A percentile compares a stretch with the other conserved stretches of the same genome.
Evolutionary conservation across 2,329 filamentous ascomycete genomes (phyloP).

Genomic region (Ambrosiella xylebori): DNA sequence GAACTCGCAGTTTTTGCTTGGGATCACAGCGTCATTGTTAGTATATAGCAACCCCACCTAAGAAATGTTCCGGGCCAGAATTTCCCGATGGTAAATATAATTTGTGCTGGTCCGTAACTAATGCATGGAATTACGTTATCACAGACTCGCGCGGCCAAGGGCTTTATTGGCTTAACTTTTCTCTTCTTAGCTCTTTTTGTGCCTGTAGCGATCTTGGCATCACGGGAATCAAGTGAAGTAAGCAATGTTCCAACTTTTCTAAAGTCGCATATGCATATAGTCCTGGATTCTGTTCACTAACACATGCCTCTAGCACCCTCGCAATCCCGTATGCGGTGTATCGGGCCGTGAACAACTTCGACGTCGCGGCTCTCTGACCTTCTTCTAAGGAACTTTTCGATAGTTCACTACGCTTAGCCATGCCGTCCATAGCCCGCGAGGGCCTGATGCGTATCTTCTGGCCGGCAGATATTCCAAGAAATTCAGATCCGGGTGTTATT

Average conservation of each 20-base stretch:
- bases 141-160: conserved; percentile 12
- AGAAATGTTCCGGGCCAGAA: neutral
- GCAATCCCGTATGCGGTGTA: conserved; percentile 59
- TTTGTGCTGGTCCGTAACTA: conserved; percentile 1
- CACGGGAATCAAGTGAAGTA: conserved; percentile 65
- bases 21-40: conserved; percentile 93
- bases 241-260: conserved; percentile 18
- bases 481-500: conserved; percentile 62
- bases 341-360: conserved; percentile 91
- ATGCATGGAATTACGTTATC: neutral
- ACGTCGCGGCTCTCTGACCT: conserved; percentile 55
- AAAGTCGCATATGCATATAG: too few species aligned
- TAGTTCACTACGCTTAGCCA: conserved; percentile 14
- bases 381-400: conserved; percentile 42
- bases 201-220: conserved; percentile 68
- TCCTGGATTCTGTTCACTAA: neutral
- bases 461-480: conserved; percentile 69
- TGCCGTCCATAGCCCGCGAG: conserved; percentile 57
- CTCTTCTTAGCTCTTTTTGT: conserved; percentile 74
- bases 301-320: conserved; percentile 49
- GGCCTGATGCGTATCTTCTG: conserved; percentile 97
- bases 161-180: conserved; percentile 46
- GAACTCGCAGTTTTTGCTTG: conserved; percentile 94
- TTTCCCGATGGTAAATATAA: neutral
- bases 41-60: conserved; percentile 19